A percentile compares a stretch with the other conserved stretches of the same genome.
Evolutionary conservation across 129 eudicot genomes (phyloP).

Genomic region (Logfia minima): DNA sequence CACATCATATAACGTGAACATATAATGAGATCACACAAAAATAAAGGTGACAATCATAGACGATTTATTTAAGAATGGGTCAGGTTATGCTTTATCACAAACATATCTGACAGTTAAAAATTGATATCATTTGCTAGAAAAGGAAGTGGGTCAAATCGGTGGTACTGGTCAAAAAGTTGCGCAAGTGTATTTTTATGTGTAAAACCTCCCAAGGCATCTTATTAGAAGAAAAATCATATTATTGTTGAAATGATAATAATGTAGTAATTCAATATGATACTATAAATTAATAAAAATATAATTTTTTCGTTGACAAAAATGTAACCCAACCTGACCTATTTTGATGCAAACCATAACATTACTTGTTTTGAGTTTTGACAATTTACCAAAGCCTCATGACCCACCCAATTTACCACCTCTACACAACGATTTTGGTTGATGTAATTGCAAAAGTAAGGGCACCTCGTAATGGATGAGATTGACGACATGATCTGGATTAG

Average conservation of each 20-base stretch:
- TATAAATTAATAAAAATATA: not conserved
- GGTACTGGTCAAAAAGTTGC: not conserved
- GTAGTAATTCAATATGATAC: not conserved
- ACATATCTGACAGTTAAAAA: not conserved
- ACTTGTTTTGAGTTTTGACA: not conserved
- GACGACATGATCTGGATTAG: constrained; percentile 82
- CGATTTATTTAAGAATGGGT: not conserved
- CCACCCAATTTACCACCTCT: not conserved
- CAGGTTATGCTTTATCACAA: not conserved
- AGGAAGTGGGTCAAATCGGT: not conserved
- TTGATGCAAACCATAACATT: not conserved
- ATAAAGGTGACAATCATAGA: not conserved
- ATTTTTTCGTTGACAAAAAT: not conserved
- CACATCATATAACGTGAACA: not conserved
- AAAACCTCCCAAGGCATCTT: not conserved
- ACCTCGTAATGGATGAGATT: constrained; percentile 98
- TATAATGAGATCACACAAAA: constrained; percentile 4
- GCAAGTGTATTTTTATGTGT: not conserved
- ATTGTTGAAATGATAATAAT: too few relatives aligned
- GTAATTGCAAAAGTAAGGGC: constrained; percentile 14
- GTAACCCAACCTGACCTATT: not conserved
- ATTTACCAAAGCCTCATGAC: not conserved
- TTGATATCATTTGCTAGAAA: too few relatives aligned
- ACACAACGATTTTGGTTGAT: not conserved
- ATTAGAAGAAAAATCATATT: not conserved